Evolutionary conservation across 1,284 basidiomycete species (phyloP).

Genomic region (Hortiboletus rubellus): DNA sequence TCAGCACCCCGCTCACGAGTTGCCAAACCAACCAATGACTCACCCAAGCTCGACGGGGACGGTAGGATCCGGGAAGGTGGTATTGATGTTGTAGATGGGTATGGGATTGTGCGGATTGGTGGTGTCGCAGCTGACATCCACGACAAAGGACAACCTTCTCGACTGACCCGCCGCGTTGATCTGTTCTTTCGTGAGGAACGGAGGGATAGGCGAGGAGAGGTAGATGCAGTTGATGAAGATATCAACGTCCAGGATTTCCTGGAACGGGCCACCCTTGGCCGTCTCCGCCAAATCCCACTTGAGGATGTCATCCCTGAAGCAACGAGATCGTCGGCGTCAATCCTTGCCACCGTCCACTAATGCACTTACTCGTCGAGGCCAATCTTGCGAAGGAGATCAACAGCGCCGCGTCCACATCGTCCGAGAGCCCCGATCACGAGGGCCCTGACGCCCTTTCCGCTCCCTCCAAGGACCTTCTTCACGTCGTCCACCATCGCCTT

Average conservation of each 20-base stretch:
- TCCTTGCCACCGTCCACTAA: not conserved
- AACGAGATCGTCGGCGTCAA: not conserved
- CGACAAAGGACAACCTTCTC: slow-evolving; percentile 81
- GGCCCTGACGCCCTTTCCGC: slow-evolving; percentile 78
- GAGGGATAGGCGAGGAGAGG: slow-evolving; percentile 85
- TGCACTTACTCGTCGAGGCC: slow-evolving; percentile 80
- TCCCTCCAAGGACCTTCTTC: slow-evolving; percentile 66
- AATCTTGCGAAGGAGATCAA: slow-evolving; percentile 93
- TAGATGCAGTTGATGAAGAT: slow-evolving; percentile 99
- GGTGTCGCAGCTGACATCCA: slow-evolving; percentile 99
- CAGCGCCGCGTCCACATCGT: slow-evolving; percentile 94
- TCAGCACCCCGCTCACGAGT: slow-evolving; percentile 3
- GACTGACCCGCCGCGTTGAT: slow-evolving; percentile 71
- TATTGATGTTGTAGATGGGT: slow-evolving; percentile 95
- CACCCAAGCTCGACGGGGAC: slow-evolving; percentile 83
- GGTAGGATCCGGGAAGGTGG: slow-evolving; percentile 93
- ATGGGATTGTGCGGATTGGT: slow-evolving; percentile 99
- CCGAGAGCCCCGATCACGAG: slow-evolving; percentile 97
- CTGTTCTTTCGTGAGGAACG: slow-evolving; percentile 80
- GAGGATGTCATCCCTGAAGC: slow-evolving; percentile 81
- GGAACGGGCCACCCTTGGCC: slow-evolving; percentile 95
- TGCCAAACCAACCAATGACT: slow-evolving; percentile 32
- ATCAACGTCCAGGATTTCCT: slow-evolving; percentile 95
- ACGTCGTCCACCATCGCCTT: slow-evolving; percentile 77
- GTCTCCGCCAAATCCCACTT: slow-evolving; percentile 99